A percentile compares a stretch with the other conserved stretches of the same genome.
phyloP scores from a whole-genome alignment of 2,329 filamentous ascomycete genomes.

The Verticillium alfalfae region DNA sequence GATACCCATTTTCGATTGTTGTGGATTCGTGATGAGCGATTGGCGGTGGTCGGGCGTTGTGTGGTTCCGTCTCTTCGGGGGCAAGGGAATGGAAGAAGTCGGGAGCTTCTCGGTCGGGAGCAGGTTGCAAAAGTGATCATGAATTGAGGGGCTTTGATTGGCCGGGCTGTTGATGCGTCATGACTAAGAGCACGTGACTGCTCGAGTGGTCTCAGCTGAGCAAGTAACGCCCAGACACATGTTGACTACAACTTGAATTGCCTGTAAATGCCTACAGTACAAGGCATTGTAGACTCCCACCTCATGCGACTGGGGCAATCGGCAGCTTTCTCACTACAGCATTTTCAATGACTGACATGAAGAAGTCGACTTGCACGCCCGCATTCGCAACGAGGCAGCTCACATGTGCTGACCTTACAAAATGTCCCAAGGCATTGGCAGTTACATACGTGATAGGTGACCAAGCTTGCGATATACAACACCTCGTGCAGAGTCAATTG shows the following conservation, averaged over 20 bases:
- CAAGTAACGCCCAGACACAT: neutral
- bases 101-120: slow-evolving; percentile 30
- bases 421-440: no score
- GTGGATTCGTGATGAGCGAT: slow-evolving; percentile 22
- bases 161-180: slow-evolving; percentile 11
- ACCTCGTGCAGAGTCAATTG: neutral
- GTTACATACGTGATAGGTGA: no score
- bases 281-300: no score
- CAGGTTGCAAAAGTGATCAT: slow-evolving; percentile 38
- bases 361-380: no score
- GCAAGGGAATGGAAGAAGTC: slow-evolving; percentile 22
- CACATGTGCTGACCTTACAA: no score
- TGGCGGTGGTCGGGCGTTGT: neutral
- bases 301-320: no score
- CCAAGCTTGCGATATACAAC: neutral
- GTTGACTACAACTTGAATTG: neutral
- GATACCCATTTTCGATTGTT: slow-evolving; percentile 51
- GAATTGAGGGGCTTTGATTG: slow-evolving; percentile 47
- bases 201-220: slow-evolving; percentile 1
- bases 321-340: neutral
- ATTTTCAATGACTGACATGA: no score
- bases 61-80: slow-evolving; percentile 15
- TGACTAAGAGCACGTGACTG: neutral
- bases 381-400: no score
- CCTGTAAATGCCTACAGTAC: no score